phyloP scores from a whole-genome alignment of 495 filamentous ascomycete genomes.

The Venustampulla echinocandica region DNA sequence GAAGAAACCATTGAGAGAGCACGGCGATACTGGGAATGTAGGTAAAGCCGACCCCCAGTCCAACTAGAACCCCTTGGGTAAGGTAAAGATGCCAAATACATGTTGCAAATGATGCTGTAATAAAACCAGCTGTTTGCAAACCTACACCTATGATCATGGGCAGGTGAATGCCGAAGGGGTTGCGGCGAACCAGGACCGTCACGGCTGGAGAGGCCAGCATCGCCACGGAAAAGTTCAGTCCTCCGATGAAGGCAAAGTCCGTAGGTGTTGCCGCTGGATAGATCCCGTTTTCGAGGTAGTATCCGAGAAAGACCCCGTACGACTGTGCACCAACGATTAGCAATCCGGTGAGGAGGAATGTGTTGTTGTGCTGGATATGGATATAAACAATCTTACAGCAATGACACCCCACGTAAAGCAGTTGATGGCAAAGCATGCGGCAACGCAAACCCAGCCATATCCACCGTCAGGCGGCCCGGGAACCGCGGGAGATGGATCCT shows the following conservation, averaged over 20 bases:
- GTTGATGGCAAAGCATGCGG: conserved; percentile 43
- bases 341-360: no score
- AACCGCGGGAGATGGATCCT: not conserved
- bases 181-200: conserved; percentile 46
- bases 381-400: conserved; percentile 26
- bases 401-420: conserved; percentile 49
- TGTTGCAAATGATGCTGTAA: conserved; percentile 59
- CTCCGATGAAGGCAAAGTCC: conserved; percentile 65
- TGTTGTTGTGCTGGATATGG: not conserved
- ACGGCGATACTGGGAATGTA: conserved; percentile 66
- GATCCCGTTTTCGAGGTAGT: conserved; percentile 53
- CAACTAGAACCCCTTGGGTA: conserved; percentile 68
- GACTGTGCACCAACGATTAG: no score
- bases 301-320: conserved; percentile 63
- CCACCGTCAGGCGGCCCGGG: conserved; percentile 38
- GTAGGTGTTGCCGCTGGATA: conserved; percentile 50
- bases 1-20: conserved; percentile 71
- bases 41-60: conserved; percentile 65
- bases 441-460: conserved; percentile 48
- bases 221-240: conserved; percentile 45
- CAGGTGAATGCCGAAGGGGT: conserved; percentile 37
- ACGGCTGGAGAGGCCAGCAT: conserved; percentile 58
- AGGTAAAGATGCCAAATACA: conserved; percentile 68
- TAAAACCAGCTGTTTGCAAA: conserved; percentile 50
- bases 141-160: conserved; percentile 53